phyloP scores from a whole-genome alignment of 78 protist species.

The slime mould (Dictyostelium discoideum) region DNA sequence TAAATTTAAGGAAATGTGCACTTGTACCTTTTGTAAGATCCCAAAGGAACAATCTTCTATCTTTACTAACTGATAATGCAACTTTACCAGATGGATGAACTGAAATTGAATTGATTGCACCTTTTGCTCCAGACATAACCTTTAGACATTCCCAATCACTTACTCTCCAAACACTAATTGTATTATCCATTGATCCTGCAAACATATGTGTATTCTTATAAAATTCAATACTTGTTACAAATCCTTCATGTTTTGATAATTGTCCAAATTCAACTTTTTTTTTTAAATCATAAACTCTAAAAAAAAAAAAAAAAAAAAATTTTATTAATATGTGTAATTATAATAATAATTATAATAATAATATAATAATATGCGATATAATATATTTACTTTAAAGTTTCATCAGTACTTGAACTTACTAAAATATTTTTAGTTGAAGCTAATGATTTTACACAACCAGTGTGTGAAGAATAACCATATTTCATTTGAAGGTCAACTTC shows the following conservation, averaged over 20 bases:
- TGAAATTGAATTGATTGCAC: slow-evolving; percentile 26
- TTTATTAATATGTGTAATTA: neutral
- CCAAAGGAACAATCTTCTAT: slow-evolving; percentile 70
- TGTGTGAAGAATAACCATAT: slow-evolving; percentile 58
- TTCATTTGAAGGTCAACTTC: slow-evolving; percentile 43
- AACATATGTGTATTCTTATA: slow-evolving; percentile 46
- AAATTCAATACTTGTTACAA: slow-evolving; percentile 27
- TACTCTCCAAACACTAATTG: slow-evolving; percentile 66
- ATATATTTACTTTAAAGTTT: slow-evolving; percentile 23
- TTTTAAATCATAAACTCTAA: slow-evolving; percentile 19
- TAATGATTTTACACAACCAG: slow-evolving; percentile 59
- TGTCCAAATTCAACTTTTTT: slow-evolving; percentile 27
- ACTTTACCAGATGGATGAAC: slow-evolving; percentile 76
- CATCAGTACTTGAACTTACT: slow-evolving; percentile 68
- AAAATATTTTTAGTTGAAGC: slow-evolving; percentile 1
- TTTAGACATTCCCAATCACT: slow-evolving; percentile 75
- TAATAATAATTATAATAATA: neutral
- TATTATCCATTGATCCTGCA: slow-evolving; percentile 64
- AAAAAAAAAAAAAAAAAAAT: neutral
- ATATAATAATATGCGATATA: neutral
- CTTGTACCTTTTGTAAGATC: slow-evolving; percentile 38
- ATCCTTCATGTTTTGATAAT: slow-evolving; percentile 62
- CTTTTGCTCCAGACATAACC: slow-evolving; percentile 56
- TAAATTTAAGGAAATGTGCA: slow-evolving; percentile 32
- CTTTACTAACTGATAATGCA: slow-evolving; percentile 59